Evolutionary conservation across 192 early-diverging fungal genomes (phyloP), one percentile per base, ranked within the genome.

Genomic region (Podila horticola): DNA sequence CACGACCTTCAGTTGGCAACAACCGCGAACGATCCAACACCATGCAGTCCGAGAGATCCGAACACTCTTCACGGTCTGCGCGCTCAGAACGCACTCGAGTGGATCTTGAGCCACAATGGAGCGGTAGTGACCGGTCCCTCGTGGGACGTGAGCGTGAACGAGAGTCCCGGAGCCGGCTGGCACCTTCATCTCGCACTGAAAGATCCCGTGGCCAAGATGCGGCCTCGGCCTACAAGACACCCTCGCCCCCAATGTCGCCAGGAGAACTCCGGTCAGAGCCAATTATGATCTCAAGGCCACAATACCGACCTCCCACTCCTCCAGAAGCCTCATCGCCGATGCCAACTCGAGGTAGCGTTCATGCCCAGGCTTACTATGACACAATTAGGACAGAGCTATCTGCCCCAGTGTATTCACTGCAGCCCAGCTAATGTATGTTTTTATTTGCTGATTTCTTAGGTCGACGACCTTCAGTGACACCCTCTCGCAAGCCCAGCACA

Each of bases 11-110:
- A 8, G 45, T 62, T 28, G 26, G 45, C 3, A 52, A 22, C n/a
- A 66, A 73, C 26, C 70, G 77, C 3, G 77, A 81, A 45, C 51
- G 77, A 57, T 81, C 77, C 58, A 81, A 81, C 49, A 81, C 77
- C 1, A 61, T 73, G 7, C 52, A 72, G 9, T 81, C 77, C 2
- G 77, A 74, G 64, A 38, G 63, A 45, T 69, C 73, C 15, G 72
- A 67, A 24, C 48, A 19, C 19, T 38, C 29, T 31, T 57, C 24
- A 11, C 48, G 69, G 1, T 62, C 69, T 33, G 60, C 50, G 20
- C 50, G 66, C 7, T 75, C 74, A 17, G 75, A 77, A 4, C 26
- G 62, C n/a, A 64, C 65, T 6, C 50, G 63, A 5, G 66, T 66
- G 22, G 62, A 29, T 9, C 4, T 29, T 8, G 62, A 63, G 11